Evolutionary conservation across 2,329 filamentous ascomycete species (phyloP), one percentile per base, ranked within the genome.

Genomic region (Ophiostoma australiae): DNA sequence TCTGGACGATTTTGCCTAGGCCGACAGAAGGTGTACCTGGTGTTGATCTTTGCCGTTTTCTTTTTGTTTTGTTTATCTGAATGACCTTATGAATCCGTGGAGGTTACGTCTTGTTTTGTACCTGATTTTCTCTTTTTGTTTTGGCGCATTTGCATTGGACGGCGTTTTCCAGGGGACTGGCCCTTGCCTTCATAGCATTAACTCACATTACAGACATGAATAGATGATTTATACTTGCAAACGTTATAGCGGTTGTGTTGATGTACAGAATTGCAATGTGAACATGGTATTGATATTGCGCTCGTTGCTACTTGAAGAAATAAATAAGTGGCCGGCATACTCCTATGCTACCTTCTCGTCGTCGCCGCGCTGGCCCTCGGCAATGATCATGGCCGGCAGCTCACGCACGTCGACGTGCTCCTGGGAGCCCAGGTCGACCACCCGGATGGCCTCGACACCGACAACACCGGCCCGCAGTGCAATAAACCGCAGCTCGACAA

Each of bases 351-450:
- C 6, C 6, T 33, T 17, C 35, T 73, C 41, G 69, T 68, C 35
- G 71, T 74, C 72, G 71, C 27, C 74, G 72, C 71, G 82, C 65
- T n/a, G 37, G 17, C 73, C 68, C 66, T 73, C 71, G 27, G 66
- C 80, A 20, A 90, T 84, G 70, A 92, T 80, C 75, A 93, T 87
- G 65, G 86, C 88, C 0, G 92, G 92, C 74, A 95, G 78, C 73
- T 94, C 90, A 72, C 87, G 85, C 70, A 94, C 88, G 78, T 94
- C 91, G 3, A 92, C 89, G 76, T 91, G 90, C 80, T 94, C 91
- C 76, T 92, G 89, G 44, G 87, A 91, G 31, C 83, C 86, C 72
- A 94, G 78, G 78, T 95, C 92, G 3, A 94, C 84, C 1, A 94
- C 86, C 68, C 91, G 83, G 27, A 94, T 83, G 2, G 89, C 89